Evolutionary conservation across 306 rosid genomes (phyloP).

Genomic region (Dryas alaskensis): DNA sequence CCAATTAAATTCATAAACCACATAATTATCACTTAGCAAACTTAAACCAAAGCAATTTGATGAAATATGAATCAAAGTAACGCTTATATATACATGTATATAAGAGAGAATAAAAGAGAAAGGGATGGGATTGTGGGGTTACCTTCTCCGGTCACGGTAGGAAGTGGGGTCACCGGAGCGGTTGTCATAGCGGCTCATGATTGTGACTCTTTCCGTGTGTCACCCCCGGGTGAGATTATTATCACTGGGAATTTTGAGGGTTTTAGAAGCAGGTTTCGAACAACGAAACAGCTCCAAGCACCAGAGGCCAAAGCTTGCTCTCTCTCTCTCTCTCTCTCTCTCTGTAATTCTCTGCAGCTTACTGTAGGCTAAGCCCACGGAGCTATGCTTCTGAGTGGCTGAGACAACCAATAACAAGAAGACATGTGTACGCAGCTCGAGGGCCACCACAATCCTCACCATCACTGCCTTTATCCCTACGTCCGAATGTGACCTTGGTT

Average conservation of each 20-base stretch:
- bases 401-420: background rate
- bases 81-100: background rate
- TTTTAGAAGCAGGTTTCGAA: constrained; percentile 32
- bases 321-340: background rate
- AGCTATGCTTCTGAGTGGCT: background rate
- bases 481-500: too few species aligned
- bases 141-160: constrained; percentile 92
- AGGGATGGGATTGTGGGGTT: background rate
- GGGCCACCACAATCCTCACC: too few species aligned
- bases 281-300: background rate
- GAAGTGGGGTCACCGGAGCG: constrained; percentile 94
- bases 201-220: background rate
- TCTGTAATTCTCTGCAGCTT: background rate
- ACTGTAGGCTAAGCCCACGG: background rate
- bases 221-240: constrained; percentile 2
- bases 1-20: background rate
- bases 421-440: background rate
- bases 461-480: too few species aligned
- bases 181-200: constrained; percentile 94
- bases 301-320: background rate
- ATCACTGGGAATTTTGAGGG: constrained; percentile 24
- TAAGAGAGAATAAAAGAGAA: background rate
- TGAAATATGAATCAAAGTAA: background rate
- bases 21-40: background rate
- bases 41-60: background rate